Evolutionary conservation across 129 eudicot genomes (phyloP).

Genomic region (Tagetes patula): DNA sequence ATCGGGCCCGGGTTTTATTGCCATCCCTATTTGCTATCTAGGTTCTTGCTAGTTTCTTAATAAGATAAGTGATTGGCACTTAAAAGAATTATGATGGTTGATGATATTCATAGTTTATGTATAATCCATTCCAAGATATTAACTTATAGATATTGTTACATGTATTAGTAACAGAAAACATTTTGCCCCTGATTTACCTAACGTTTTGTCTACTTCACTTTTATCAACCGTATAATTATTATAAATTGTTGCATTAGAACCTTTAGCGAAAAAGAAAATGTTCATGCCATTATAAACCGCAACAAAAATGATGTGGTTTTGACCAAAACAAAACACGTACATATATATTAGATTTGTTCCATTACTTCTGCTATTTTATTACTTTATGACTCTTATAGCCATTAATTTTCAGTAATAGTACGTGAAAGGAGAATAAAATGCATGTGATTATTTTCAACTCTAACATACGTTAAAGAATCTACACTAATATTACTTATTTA

Average conservation of each 20-base stretch:
- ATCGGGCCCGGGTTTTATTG: no score
- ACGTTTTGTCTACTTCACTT: conserved; percentile 4
- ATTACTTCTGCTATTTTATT: neutral
- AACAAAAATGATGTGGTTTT: neutral
- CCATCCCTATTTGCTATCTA: no score
- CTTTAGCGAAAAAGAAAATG: neutral
- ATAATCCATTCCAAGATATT: no score
- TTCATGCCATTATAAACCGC: neutral
- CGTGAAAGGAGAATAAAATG: no score
- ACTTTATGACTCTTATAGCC: neutral
- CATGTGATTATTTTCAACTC: no score
- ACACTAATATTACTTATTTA: neutral
- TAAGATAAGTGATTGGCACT: no score
- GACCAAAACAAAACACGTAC: neutral
- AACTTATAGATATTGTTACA: neutral
- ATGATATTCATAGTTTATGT: no score
- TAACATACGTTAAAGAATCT: neutral
- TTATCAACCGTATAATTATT: neutral
- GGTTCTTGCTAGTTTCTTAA: no score
- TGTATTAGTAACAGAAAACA: neutral
- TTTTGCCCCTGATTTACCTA: conserved; percentile 1
- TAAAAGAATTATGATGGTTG: no score
- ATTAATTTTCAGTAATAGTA: neutral
- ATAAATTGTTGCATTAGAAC: neutral
- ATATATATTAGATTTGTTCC: neutral